These are phyloP conservation scores for Huntiella abstrusa DNA, from an alignment of 2,329 filamentous ascomycete genomes.

Conservation along the genomic window DNA sequence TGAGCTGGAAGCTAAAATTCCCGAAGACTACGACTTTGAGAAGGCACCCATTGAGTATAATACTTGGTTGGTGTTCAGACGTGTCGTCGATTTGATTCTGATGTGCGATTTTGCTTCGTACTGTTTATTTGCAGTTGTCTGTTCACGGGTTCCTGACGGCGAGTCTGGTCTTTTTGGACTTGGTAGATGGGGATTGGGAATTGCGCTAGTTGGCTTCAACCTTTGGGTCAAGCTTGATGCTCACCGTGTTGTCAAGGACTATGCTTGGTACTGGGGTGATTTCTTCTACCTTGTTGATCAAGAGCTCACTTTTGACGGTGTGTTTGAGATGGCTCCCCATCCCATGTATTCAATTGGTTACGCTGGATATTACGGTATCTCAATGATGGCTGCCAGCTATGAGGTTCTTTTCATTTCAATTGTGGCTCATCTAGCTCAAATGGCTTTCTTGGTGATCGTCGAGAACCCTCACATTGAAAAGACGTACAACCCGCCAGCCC, in stretches of 20 bases:
- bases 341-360: constrained; percentile 99
- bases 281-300: constrained; percentile 98
- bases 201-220: constrained; percentile 75
- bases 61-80: constrained; percentile 91
- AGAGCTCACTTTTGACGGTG: constrained; percentile 91
- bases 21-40: constrained; percentile 83
- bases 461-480: constrained; percentile 98
- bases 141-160: constrained; percentile 52
- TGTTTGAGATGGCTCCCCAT: constrained; percentile 97
- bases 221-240: constrained; percentile 97
- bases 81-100: constrained; percentile 87
- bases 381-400: constrained; percentile 94
- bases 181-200: constrained; percentile 61
- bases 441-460: constrained; percentile 76
- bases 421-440: constrained; percentile 80
- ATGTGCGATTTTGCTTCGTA: constrained; percentile 99
- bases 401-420: constrained; percentile 95
- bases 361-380: constrained; percentile 94
- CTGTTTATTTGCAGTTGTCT: constrained; percentile 85
- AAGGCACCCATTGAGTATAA: constrained; percentile 94
- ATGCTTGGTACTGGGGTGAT: constrained; percentile 99
- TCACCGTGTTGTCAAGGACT: constrained; percentile 94
- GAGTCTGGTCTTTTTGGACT: constrained; percentile 52
- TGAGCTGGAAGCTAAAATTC: constrained; percentile 89
- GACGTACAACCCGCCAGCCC: constrained; percentile 80